Evolutionary conservation across 768 basidiomycete species (phyloP), one percentile per base, ranked within the genome.

Genomic region (Phanerochaete carnosa): DNA sequence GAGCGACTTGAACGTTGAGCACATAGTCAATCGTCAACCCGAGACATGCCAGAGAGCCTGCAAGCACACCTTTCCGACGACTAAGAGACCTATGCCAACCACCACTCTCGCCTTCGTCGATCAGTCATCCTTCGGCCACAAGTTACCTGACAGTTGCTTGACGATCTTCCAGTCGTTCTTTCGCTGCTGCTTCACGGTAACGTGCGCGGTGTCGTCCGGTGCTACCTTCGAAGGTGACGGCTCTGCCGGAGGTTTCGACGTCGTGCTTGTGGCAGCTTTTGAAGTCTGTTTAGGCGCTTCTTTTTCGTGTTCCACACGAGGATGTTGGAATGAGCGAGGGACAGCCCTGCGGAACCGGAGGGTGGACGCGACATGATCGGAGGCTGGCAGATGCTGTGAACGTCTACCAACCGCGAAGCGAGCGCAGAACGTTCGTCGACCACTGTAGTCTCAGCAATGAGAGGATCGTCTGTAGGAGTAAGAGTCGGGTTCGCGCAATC

Each of bases 91-190:
- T 54, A 99, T 83, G 0, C 96, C 97, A 2, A 92, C 74, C 0
- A 97, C 63, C 22, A 99, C 95, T 2, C 94, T 84, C 51, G 82
- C 76, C 54, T 94, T 86, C 13, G 94, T 93, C 51, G 80, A 85
- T 85, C 88, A 90, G 68, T 95, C 91, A 65, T 87, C 75, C 68
- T 84, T 83, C 1, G 97, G 96, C 97, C 97, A 99, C 19, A 99
- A 89, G 66, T 98, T 94, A 9, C 81, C 81, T 63, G 92, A 82
- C n/a, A 99, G 79, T 55, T 80, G 81, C 71, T 86, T 89, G 61
- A 96, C 81, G 61, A 98, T 95, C 35, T 74, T 74, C 94, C 94
- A 97, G 73, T 99, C 97, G 53, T 82, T 88, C 66, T 76, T 77
- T 49, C 92, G 79, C 72, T 95, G 86, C 56, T 84, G 79, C 2